Percentiles rank a stretch among this genome's conserved stretches.
Evolutionary conservation across 2,329 filamentous ascomycete genomes (phyloP).

Genomic region (Penicillium sp.): DNA sequence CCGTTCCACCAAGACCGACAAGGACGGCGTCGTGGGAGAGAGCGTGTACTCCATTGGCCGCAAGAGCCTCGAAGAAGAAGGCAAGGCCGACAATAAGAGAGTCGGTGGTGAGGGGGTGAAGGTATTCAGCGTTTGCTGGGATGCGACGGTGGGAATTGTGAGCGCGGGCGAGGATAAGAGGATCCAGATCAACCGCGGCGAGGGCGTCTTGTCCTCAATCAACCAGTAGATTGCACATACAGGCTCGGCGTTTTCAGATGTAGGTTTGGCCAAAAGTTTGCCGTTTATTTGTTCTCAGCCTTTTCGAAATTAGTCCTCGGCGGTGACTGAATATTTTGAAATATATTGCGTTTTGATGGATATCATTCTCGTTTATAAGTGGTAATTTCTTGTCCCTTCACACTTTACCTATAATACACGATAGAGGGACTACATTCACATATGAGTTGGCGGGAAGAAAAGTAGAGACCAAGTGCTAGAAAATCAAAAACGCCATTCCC

Average conservation of each 20-base stretch:
- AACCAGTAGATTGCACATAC: conserved; percentile 28
- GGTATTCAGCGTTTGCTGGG: conserved; percentile 85
- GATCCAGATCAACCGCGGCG: conserved; percentile 80
- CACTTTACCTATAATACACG: conserved; percentile 21
- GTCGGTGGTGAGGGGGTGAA: conserved; percentile 78
- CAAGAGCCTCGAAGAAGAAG: conserved; percentile 62
- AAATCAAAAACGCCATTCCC: conserved; percentile 24
- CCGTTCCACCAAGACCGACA: conserved; percentile 58
- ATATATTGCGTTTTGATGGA: too few species aligned
- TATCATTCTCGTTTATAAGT: too few species aligned
- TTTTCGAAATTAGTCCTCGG: background rate
- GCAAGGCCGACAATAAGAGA: conserved; percentile 52
- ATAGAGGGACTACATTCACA: conserved; percentile 17
- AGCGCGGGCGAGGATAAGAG: conserved; percentile 89
- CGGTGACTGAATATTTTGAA: background rate
- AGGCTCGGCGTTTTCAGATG: conserved; percentile 28
- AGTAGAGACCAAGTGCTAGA: conserved; percentile 9
- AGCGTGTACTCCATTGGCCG: conserved; percentile 72
- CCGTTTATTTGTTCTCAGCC: conserved; percentile 9
- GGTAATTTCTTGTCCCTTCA: conserved; percentile 1
- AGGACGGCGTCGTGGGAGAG: conserved; percentile 57
- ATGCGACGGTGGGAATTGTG: conserved; percentile 77
- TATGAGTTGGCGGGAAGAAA: conserved; percentile 11
- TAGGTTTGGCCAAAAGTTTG: conserved; percentile 31
- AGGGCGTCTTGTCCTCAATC: conserved; percentile 40